These are phyloP conservation scores for Fusarium foetens DNA, from an alignment of 2,329 filamentous ascomycete species.

Conservation along the genomic window DNA sequence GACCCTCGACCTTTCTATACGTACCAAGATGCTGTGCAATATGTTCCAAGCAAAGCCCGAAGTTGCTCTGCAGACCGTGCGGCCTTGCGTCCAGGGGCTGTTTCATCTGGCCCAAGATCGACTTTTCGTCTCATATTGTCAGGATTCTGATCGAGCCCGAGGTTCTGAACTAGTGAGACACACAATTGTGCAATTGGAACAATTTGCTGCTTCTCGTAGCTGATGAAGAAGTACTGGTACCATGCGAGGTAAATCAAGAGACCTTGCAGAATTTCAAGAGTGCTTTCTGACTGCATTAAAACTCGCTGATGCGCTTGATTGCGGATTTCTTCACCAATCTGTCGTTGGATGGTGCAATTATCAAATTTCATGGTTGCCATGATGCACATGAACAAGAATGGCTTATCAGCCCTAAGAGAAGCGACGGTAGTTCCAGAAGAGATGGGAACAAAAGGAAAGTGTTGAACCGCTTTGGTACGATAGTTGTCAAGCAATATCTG, in stretches of 20 bases:
- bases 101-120: conserved; percentile 14
- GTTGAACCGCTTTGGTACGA: neutral
- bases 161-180: neutral
- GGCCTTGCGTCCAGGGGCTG: neutral
- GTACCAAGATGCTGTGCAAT: conserved; percentile 11
- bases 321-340: conserved; percentile 1
- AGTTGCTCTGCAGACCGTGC: conserved; percentile 3
- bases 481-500: conserved; percentile 1
- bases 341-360: conserved; percentile 6
- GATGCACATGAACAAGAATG: conserved; percentile 14
- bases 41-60: conserved; percentile 14
- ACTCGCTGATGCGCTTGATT: conserved; percentile 10
- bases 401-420: neutral
- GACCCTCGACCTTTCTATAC: rapidly evolving
- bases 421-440: neutral
- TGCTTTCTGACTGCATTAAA: conserved; percentile 14
- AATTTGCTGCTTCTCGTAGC: conserved; percentile 14
- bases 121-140: conserved; percentile 11
- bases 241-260: conserved; percentile 9
- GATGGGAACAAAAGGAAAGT: conserved; percentile 9
- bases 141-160: conserved; percentile 15
- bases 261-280: conserved; percentile 5
- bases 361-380: conserved; percentile 14
- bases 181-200: conserved; percentile 9
- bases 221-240: conserved; percentile 24